These are phyloP conservation scores for Cercospora sp. DNA, from an alignment of 2,329 filamentous ascomycete species.

Conservation along the genomic window DNA sequence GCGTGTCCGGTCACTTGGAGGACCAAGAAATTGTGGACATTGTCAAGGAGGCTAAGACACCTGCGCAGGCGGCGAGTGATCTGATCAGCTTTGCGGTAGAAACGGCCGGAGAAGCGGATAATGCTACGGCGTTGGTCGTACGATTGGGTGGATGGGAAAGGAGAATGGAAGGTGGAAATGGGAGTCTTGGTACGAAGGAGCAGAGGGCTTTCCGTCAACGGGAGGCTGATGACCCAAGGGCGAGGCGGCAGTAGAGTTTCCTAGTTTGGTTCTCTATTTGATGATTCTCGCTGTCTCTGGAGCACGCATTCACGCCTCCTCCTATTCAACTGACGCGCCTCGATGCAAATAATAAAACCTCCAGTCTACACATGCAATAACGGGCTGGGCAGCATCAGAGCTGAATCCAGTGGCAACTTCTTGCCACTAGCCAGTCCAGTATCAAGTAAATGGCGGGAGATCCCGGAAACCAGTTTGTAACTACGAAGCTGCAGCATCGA, in stretches of 20 bases:
- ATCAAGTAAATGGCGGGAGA: too few species aligned
- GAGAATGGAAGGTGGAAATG: slow-evolving; percentile 78
- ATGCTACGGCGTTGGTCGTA: slow-evolving; percentile 64
- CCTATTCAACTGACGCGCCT: too few species aligned
- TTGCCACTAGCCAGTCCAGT: too few species aligned
- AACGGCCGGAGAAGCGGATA: slow-evolving; percentile 64
- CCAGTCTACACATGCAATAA: too few species aligned
- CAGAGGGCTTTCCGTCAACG: slow-evolving; percentile 77
- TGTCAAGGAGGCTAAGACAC: slow-evolving; percentile 88
- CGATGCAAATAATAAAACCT: too few species aligned
- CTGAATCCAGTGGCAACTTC: too few species aligned
- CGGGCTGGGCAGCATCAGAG: too few species aligned
- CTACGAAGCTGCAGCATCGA: too few species aligned
- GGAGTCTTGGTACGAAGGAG: slow-evolving; percentile 89
- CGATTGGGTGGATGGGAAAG: slow-evolving; percentile 66
- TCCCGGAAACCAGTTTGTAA: too few species aligned
- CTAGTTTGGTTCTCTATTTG: neutral
- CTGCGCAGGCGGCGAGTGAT: slow-evolving; percentile 76
- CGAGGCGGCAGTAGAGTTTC: slow-evolving; percentile 52
- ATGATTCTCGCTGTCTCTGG: too few species aligned
- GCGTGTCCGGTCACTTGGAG: slow-evolving; percentile 77
- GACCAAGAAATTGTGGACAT: slow-evolving; percentile 98
- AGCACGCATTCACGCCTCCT: too few species aligned
- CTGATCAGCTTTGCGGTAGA: slow-evolving; percentile 88
- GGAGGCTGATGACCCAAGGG: slow-evolving; percentile 79